Evolutionary conservation across 345 rosid genomes (phyloP).

Genomic region (Hibiscus syriacus): DNA sequence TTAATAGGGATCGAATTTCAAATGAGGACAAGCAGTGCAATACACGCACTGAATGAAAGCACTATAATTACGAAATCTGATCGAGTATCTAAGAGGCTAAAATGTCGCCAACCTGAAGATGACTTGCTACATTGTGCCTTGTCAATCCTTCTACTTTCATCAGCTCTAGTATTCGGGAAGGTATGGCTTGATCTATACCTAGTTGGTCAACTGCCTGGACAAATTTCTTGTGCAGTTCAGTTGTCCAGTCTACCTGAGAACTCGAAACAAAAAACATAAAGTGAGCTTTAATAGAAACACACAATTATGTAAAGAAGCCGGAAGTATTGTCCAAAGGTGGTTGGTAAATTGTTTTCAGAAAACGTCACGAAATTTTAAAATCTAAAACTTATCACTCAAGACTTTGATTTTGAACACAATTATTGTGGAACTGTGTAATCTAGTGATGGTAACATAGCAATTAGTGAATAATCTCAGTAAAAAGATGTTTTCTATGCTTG

Average conservation of each 20-base stretch:
- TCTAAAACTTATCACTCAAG: background rate
- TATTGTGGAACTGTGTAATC: background rate
- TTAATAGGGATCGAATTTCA: background rate
- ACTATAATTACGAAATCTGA: background rate
- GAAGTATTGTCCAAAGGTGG: background rate
- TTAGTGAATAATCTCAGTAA: background rate
- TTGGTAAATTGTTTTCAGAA: background rate
- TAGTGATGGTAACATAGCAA: background rate
- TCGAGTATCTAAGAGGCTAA: background rate
- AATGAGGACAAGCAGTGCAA: background rate
- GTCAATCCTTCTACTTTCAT: slow-evolving; percentile 93
- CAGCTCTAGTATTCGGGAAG: slow-evolving; percentile 88
- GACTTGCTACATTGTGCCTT: slow-evolving; percentile 96
- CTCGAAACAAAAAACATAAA: background rate
- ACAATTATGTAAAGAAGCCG: background rate
- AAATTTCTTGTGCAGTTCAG: slow-evolving; percentile 82
- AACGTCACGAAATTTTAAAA: background rate
- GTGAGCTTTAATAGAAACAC: background rate
- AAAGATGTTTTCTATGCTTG: no score
- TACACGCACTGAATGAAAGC: background rate
- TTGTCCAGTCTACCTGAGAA: slow-evolving; percentile 87
- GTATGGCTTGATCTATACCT: slow-evolving; percentile 93
- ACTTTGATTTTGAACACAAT: background rate
- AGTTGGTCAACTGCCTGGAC: slow-evolving; percentile 85
- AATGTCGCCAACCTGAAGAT: slow-evolving; percentile 64